Conservation (phyloP, 2,329 filamentous ascomycete species). For the Fusarium dlaminii region DNA sequence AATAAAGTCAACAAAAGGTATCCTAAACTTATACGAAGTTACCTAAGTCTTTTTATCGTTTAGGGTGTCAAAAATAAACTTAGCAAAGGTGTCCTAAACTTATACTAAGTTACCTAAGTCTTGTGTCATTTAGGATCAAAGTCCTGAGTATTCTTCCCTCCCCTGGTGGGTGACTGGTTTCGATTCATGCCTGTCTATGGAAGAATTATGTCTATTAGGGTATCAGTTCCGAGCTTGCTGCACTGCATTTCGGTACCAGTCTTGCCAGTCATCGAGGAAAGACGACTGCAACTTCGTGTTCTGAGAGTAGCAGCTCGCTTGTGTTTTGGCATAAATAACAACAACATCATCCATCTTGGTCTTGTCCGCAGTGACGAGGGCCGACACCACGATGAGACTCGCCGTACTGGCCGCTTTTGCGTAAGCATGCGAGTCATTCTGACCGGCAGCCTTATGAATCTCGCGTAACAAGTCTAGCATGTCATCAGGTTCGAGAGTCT, state of each 20-base stretch:
- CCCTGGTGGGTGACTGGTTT: conserved; percentile 1
- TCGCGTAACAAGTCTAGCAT: conserved; percentile 68
- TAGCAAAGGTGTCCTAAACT: not conserved
- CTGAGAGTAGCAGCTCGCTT: conserved; percentile 65
- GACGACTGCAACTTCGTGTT: conserved; percentile 68
- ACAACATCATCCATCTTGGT: conserved; percentile 64
- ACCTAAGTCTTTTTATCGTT: not conserved
- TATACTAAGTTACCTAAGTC: not conserved
- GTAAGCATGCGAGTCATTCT: conserved; percentile 74
- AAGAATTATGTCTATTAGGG: not conserved
- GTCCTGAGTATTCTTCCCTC: too few species aligned
- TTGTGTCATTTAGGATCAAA: not conserved
- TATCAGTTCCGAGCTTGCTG: conserved; percentile 45
- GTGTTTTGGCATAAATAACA: conserved; percentile 70
- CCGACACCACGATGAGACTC: conserved; percentile 72
- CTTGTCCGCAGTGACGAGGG: conserved; percentile 65
- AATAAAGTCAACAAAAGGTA: not conserved
- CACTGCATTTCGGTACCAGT: conserved; percentile 71
- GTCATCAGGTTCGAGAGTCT: conserved; percentile 53
- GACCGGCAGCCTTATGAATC: conserved; percentile 74
- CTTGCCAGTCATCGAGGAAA: conserved; percentile 78
- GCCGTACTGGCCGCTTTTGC: conserved; percentile 78
- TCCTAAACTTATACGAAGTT: not conserved
- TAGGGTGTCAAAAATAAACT: too few species aligned
- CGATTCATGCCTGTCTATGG: conserved; percentile 19